Evolutionary conservation across 352 stramenopile species (phyloP).

Genomic region (Phytophthora multivora): DNA sequence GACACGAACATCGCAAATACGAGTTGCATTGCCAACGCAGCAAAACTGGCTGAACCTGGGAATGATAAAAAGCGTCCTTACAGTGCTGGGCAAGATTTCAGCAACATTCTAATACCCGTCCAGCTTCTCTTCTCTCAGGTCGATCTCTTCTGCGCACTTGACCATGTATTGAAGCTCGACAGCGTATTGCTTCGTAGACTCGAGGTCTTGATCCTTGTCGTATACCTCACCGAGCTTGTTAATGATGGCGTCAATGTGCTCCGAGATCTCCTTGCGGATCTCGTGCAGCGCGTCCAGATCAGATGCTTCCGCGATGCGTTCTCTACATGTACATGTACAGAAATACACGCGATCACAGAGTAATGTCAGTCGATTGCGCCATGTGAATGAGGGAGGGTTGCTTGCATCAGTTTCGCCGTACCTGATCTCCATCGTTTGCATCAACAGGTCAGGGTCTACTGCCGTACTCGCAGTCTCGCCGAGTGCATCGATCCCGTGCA

Average conservation of each 20-base stretch:
- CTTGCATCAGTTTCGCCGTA: slow-evolving; percentile 14
- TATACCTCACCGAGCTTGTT: slow-evolving; percentile 76
- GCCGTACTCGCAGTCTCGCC: slow-evolving; percentile 74
- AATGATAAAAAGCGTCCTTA: slow-evolving; percentile 12
- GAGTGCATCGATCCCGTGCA: slow-evolving; percentile 85
- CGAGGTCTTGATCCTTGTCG: slow-evolving; percentile 74
- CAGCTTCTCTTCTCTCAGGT: slow-evolving; percentile 74
- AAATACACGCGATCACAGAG: neutral
- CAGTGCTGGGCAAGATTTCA: neutral
- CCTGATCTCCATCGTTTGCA: slow-evolving; percentile 89
- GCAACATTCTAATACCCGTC: slow-evolving; percentile 41
- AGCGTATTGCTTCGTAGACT: slow-evolving; percentile 70
- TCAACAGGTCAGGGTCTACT: slow-evolving; percentile 76
- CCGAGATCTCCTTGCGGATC: slow-evolving; percentile 65
- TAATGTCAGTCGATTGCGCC: slow-evolving; percentile 2
- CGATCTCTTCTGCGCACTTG: slow-evolving; percentile 85
- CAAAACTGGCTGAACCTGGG: slow-evolving; percentile 14
- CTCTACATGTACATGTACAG: slow-evolving; percentile 44
- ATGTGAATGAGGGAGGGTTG: neutral
- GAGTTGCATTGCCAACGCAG: slow-evolving; percentile 2
- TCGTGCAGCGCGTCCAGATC: slow-evolving; percentile 53
- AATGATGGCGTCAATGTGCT: slow-evolving; percentile 78
- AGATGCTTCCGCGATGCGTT: slow-evolving; percentile 70
- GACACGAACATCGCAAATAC: slow-evolving; percentile 1
- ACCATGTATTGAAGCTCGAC: slow-evolving; percentile 89